These are phyloP conservation scores for Suhomyces chickasaworum DNA, from an alignment of 1,139 yeast genomes.

Conservation along the genomic window DNA sequence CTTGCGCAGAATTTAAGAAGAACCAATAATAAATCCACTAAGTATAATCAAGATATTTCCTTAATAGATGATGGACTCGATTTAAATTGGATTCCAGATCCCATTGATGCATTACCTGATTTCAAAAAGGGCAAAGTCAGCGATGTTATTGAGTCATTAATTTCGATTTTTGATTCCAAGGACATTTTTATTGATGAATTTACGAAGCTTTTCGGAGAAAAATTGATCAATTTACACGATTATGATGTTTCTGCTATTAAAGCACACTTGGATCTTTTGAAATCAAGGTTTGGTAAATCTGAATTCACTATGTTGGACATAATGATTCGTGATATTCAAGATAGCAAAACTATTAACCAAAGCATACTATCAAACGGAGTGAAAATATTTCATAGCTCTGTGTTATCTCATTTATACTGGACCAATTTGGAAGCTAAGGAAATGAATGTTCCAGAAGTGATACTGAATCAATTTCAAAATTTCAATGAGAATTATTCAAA, in stretches of 20 bases:
- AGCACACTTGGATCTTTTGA: conserved; percentile 54
- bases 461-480: conserved; percentile 39
- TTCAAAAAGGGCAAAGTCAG: conserved; percentile 64
- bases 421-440: conserved; percentile 34
- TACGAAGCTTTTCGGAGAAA: conserved; percentile 62
- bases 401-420: conserved; percentile 55
- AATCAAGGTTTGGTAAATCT: conserved; percentile 64
- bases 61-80: conserved; percentile 43
- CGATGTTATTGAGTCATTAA: conserved; percentile 71
- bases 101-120: conserved; percentile 90
- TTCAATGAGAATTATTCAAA: conserved; percentile 46
- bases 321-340: conserved; percentile 78
- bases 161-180: conserved; percentile 77
- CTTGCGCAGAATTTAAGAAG: conserved; percentile 55
- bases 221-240: conserved; percentile 52
- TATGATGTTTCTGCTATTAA: conserved; percentile 47
- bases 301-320: conserved; percentile 75
- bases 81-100: conserved; percentile 83
- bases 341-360: conserved; percentile 46
- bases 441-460: conserved; percentile 48
- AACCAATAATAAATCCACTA: neutral
- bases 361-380: conserved; percentile 20
- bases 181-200: conserved; percentile 75
- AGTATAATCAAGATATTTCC: conserved; percentile 7
- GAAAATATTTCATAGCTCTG: conserved; percentile 29